phyloP scores from a whole-genome alignment of 2,329 filamentous ascomycete genomes.

The Paracamarosporium sp. region DNA sequence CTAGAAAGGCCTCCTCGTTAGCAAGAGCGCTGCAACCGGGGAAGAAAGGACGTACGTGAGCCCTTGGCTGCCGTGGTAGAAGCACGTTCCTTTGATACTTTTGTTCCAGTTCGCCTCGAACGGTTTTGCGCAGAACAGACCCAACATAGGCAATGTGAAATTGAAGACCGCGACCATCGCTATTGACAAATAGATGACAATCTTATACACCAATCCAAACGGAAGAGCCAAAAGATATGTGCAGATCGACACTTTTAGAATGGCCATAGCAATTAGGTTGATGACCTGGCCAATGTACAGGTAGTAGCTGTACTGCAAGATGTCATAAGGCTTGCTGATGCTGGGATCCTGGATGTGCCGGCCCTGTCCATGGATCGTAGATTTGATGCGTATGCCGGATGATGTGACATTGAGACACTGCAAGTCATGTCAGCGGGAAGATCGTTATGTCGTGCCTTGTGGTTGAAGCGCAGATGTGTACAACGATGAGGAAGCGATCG shows the following conservation, averaged over 20 bases:
- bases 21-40: neutral
- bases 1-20: neutral
- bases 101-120: slow-evolving; percentile 39
- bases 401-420: slow-evolving; percentile 26
- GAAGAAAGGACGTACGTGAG: slow-evolving; percentile 16
- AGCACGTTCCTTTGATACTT: slow-evolving; percentile 25
- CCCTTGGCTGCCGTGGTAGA: slow-evolving; percentile 18
- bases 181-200: slow-evolving; percentile 31
- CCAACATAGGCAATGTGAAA: slow-evolving; percentile 25
- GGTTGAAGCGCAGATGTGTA: neutral
- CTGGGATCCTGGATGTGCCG: slow-evolving; percentile 31
- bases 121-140: slow-evolving; percentile 25
- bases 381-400: slow-evolving; percentile 22
- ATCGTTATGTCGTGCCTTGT: neutral
- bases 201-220: slow-evolving; percentile 27
- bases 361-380: slow-evolving; percentile 22
- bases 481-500: neutral
- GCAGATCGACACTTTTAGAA: slow-evolving; percentile 37
- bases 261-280: slow-evolving; percentile 32
- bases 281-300: slow-evolving; percentile 28
- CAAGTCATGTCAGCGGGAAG: neutral
- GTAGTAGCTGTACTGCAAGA: slow-evolving; percentile 27
- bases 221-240: slow-evolving; percentile 32
- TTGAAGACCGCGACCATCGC: slow-evolving; percentile 32
- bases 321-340: slow-evolving; percentile 22